These are phyloP conservation scores for Orbilia quercus DNA, from an alignment of 2,329 filamentous ascomycete genomes.

Conservation along the genomic window DNA sequence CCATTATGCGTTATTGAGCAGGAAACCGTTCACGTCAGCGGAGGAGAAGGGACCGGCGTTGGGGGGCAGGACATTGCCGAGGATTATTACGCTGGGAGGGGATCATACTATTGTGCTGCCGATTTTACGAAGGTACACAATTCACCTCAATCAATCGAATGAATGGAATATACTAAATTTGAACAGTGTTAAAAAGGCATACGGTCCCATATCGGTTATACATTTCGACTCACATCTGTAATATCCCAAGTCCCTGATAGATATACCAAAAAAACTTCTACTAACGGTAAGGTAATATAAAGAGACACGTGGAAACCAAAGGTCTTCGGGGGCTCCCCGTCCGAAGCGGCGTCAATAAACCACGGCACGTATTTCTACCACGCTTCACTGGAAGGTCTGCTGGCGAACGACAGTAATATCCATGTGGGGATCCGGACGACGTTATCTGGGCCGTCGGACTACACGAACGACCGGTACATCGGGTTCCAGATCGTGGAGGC, in stretches of 20 bases:
- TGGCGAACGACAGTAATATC: slow-evolving; percentile 85
- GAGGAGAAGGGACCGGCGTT: slow-evolving; percentile 74
- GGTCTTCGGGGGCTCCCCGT: slow-evolving; percentile 84
- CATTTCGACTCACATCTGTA: slow-evolving; percentile 72
- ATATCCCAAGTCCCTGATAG: slow-evolving; percentile 13
- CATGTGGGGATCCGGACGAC: slow-evolving; percentile 89
- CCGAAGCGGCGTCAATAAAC: slow-evolving; percentile 80
- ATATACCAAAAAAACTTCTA: too few species aligned
- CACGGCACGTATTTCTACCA: slow-evolving; percentile 92
- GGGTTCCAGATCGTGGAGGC: slow-evolving; percentile 86
- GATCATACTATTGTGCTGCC: slow-evolving; percentile 74
- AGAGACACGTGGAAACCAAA: slow-evolving; percentile 78
- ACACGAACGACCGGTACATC: slow-evolving; percentile 86
- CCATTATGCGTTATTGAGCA: slow-evolving; percentile 79
- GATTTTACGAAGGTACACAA: slow-evolving; percentile 65
- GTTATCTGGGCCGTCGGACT: slow-evolving; percentile 80
- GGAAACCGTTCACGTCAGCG: slow-evolving; percentile 76
- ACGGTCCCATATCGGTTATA: slow-evolving; percentile 72
- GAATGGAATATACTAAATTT: background rate
- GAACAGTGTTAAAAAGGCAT: slow-evolving; percentile 69
- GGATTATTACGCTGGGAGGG: slow-evolving; percentile 80
- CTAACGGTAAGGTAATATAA: slow-evolving; percentile 57
- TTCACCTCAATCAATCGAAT: background rate
- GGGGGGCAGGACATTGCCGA: slow-evolving; percentile 79
- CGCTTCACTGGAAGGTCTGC: slow-evolving; percentile 78